phyloP scores from a whole-genome alignment of 495 filamentous ascomycete genomes.

The Talaromyces ruber region DNA sequence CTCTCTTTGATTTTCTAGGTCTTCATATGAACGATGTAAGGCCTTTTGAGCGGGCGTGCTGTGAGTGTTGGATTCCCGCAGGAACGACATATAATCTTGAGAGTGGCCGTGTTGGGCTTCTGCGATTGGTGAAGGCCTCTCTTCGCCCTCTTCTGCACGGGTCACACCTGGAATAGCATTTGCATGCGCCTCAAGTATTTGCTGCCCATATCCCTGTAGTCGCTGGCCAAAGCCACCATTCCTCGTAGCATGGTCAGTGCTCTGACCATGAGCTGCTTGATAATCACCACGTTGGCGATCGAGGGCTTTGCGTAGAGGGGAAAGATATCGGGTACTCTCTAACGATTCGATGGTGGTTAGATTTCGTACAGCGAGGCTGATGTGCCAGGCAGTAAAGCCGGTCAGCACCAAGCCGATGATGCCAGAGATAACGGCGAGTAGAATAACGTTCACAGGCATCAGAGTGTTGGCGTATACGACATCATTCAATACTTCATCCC shows the following conservation, averaged over 20 bases:
- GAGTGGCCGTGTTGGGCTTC: slow-evolving; percentile 16
- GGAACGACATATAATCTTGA: slow-evolving; percentile 4
- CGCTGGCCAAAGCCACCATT: slow-evolving; percentile 50
- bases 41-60: slow-evolving; percentile 36
- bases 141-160: slow-evolving; percentile 70
- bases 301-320: slow-evolving; percentile 62
- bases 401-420: slow-evolving; percentile 84
- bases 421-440: slow-evolving; percentile 76
- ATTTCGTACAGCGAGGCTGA: slow-evolving; percentile 66
- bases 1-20: slow-evolving; percentile 64
- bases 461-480: slow-evolving; percentile 55
- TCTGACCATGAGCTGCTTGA: slow-evolving; percentile 31
- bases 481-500: slow-evolving; percentile 63
- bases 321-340: slow-evolving; percentile 88
- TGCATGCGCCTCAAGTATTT: slow-evolving; percentile 71
- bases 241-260: slow-evolving; percentile 31
- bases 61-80: slow-evolving; percentile 8
- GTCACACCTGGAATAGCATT: slow-evolving; percentile 78
- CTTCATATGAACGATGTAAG: slow-evolving; percentile 54
- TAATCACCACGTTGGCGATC: slow-evolving; percentile 48
- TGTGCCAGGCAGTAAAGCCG: slow-evolving; percentile 91
- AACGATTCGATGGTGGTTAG: slow-evolving; percentile 92
- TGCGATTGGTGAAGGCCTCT: slow-evolving; percentile 25
- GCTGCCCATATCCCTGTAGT: slow-evolving; percentile 60
- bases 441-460: slow-evolving; percentile 83